A percentile compares a stretch with the other conserved stretches of the same genome.
Conservation (phyloP, 2,329 filamentous ascomycete genomes). For the Zymoseptoria brevis region DNA sequence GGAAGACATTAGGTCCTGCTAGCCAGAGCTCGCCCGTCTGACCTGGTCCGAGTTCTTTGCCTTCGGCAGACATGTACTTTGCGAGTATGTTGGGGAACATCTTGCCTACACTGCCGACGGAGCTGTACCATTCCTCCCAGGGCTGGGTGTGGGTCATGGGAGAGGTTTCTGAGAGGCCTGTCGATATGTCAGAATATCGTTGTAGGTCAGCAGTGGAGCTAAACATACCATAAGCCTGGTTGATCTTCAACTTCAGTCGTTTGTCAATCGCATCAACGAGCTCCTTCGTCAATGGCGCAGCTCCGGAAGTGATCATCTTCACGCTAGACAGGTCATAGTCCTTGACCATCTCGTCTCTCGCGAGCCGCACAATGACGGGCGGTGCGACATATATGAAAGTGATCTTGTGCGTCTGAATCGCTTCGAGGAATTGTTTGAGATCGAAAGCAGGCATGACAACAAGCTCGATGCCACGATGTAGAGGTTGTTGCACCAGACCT, state of each 20-base stretch:
- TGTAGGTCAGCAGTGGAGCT: conserved; percentile 40
- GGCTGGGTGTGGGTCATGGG: conserved; percentile 35
- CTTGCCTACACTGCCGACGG: conserved; percentile 69
- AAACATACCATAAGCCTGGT: conserved; percentile 70
- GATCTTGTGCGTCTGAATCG: conserved; percentile 65
- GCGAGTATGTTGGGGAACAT: conserved; percentile 72
- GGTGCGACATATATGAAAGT: conserved; percentile 78
- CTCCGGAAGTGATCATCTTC: conserved; percentile 81
- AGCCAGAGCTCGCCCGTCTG: conserved; percentile 57
- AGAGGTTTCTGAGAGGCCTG: conserved; percentile 52
- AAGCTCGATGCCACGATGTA: conserved; percentile 58
- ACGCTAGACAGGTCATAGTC: conserved; percentile 76
- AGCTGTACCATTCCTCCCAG: conserved; percentile 67
- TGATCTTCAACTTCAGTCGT: conserved; percentile 68
- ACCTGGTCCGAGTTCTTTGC: conserved; percentile 53
- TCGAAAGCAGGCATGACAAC: conserved; percentile 75
- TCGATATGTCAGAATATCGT: conserved; percentile 56
- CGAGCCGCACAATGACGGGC: conserved; percentile 69
- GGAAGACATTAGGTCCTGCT: conserved; percentile 71
- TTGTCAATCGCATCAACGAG: conserved; percentile 68
- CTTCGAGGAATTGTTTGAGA: conserved; percentile 65
- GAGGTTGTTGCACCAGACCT: conserved; percentile 60
- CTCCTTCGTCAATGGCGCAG: conserved; percentile 73
- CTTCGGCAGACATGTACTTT: conserved; percentile 61
- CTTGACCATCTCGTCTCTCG: conserved; percentile 67